phyloP scores from a whole-genome alignment of 164 flowering plant genomes.

The Cinnamomum micranthum region DNA sequence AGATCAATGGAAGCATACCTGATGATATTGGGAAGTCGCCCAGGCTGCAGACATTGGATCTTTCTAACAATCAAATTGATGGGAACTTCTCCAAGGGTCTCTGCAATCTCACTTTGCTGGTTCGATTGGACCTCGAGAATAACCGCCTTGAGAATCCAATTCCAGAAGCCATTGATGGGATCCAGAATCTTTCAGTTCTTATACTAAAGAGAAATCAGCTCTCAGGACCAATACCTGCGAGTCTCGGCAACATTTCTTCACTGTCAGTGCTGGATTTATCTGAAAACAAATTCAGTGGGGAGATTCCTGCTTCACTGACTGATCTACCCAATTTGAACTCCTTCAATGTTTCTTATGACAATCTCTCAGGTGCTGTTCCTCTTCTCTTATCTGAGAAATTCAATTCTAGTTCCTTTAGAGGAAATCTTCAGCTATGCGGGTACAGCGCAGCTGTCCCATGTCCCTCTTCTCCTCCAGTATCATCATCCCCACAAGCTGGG shows the following conservation, averaged over 20 bases:
- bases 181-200: slow-evolving; percentile 43
- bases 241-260: slow-evolving; percentile 47
- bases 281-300: slow-evolving; percentile 49
- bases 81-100: slow-evolving; percentile 54
- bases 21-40: slow-evolving; percentile 44
- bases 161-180: slow-evolving; percentile 35
- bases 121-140: slow-evolving; percentile 35
- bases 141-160: slow-evolving; percentile 44
- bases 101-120: slow-evolving; percentile 45
- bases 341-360: slow-evolving; percentile 83
- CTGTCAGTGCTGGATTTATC: slow-evolving; percentile 60
- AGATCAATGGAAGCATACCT: slow-evolving; percentile 56
- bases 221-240: slow-evolving; percentile 54
- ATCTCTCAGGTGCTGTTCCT: slow-evolving; percentile 84
- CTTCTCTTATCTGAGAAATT: slow-evolving; percentile 50
- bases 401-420: slow-evolving; percentile 77
- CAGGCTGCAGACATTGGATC: slow-evolving; percentile 46
- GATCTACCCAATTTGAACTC: slow-evolving; percentile 44
- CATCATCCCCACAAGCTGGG: slow-evolving; percentile 17
- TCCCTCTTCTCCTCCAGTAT: slow-evolving; percentile 33
- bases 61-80: slow-evolving; percentile 52
- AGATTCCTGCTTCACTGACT: slow-evolving; percentile 59
- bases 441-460: slow-evolving; percentile 61
- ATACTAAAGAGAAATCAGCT: slow-evolving; percentile 45
- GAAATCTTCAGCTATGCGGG: slow-evolving; percentile 90